Percentiles rank a stretch among this genome's conserved stretches.
phyloP scores from a whole-genome alignment of 345 rosid species.

The Sapria himalayana region DNA sequence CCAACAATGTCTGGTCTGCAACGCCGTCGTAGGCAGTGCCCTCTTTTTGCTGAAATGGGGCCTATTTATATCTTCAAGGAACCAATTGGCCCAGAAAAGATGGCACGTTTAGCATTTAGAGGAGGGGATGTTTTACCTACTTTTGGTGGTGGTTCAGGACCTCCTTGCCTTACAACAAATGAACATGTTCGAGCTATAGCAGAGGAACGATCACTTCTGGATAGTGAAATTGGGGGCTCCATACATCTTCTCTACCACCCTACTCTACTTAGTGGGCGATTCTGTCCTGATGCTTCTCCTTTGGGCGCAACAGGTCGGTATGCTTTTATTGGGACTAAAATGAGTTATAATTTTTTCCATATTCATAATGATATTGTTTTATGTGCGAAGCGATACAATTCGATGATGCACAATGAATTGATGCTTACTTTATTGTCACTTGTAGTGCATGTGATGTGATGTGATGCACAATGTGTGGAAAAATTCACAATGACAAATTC shows the following conservation, averaged over 20 bases:
- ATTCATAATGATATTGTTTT: no score
- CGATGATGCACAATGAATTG: no score
- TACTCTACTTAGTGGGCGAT: conserved; percentile 66
- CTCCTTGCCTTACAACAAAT: conserved; percentile 85
- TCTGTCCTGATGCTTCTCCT: conserved; percentile 95
- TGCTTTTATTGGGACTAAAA: no score
- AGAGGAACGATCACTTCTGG: conserved; percentile 66
- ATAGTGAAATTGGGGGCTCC: conserved; percentile 76
- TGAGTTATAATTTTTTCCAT: no score
- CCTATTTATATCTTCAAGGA: conserved; percentile 90
- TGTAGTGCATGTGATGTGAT: no score
- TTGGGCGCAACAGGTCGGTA: conserved; percentile 93
- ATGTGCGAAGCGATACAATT: no score
- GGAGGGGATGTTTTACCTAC: conserved; percentile 89
- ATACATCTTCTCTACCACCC: conserved; percentile 90
- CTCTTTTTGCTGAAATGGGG: conserved; percentile 98
- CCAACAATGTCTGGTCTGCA: conserved; percentile 97
- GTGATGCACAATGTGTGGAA: no score
- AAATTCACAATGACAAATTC: no score
- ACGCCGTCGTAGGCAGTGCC: conserved; percentile 97
- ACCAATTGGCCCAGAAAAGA: conserved; percentile 83
- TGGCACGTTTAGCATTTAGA: conserved; percentile 78
- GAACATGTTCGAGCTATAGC: conserved; percentile 35
- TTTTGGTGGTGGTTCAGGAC: conserved; percentile 85
- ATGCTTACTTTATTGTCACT: no score